phyloP scores from a whole-genome alignment of 83 land plant species.

The Diphasiastrum complanatum region DNA sequence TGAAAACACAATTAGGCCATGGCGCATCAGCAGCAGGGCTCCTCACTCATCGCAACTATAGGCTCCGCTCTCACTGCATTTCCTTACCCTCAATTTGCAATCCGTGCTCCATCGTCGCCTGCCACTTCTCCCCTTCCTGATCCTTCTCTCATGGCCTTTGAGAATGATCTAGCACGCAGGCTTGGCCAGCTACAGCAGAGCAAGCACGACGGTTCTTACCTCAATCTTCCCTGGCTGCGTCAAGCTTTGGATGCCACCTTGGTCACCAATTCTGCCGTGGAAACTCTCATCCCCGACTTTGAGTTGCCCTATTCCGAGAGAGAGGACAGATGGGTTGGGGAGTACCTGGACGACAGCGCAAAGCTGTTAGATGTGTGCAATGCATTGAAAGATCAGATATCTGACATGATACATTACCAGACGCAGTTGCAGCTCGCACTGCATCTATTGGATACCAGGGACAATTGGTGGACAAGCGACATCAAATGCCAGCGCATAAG shows the following conservation, averaged over 20 bases:
- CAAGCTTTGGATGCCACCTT: conserved; percentile 6
- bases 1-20: too few species aligned
- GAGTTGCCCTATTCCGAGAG: neutral
- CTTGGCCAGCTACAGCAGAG: neutral
- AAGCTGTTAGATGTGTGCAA: conserved; percentile 28
- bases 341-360: conserved; percentile 20
- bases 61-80: neutral
- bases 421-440: neutral
- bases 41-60: neutral
- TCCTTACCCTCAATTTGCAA: neutral
- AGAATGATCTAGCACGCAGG: neutral
- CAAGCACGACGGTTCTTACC: neutral
- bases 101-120: neutral
- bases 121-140: neutral
- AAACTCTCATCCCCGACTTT: neutral
- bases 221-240: conserved; percentile 8
- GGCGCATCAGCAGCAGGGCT: too few species aligned
- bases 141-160: conserved; percentile 15
- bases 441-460: neutral
- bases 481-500: neutral
- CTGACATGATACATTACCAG: neutral
- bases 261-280: conserved; percentile 8
- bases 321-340: conserved; percentile 13
- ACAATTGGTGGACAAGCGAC: neutral
- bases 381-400: neutral